These are phyloP conservation scores for Annulohypoxylon nitens DNA, from an alignment of 495 filamentous ascomycete genomes.

Conservation along the genomic window DNA sequence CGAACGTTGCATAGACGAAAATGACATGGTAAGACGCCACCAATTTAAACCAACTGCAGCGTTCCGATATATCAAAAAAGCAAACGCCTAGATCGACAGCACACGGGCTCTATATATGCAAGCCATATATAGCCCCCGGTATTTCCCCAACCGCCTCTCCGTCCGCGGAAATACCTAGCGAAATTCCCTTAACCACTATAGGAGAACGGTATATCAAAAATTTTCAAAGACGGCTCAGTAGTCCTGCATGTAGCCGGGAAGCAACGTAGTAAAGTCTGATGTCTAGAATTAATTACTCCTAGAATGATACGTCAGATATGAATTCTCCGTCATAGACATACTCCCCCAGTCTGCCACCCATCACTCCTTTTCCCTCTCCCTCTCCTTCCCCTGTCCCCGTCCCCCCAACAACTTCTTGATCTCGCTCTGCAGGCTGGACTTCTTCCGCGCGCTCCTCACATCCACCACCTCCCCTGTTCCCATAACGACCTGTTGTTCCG, in stretches of 20 bases:
- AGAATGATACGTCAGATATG: background rate
- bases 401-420: conserved; percentile 55
- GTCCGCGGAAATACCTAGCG: background rate
- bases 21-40: too few relatives aligned
- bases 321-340: background rate
- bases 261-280: background rate
- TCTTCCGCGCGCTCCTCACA: conserved; percentile 34
- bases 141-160: background rate
- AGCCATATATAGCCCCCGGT: background rate
- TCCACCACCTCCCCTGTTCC: conserved; percentile 29
- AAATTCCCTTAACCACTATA: background rate
- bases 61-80: background rate
- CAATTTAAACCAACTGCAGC: background rate
- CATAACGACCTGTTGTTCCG: conserved; percentile 13
- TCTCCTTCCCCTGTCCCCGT: conserved; percentile 20
- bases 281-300: background rate
- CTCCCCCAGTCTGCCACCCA: background rate
- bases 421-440: conserved; percentile 51
- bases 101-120: background rate
- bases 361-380: background rate
- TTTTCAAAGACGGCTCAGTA: background rate
- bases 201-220: background rate
- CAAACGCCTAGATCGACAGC: background rate
- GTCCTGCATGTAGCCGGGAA: background rate
- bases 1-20: too few relatives aligned